phyloP scores from a whole-genome alignment of 495 filamentous ascomycete genomes.

The Aspergillus affinis region DNA sequence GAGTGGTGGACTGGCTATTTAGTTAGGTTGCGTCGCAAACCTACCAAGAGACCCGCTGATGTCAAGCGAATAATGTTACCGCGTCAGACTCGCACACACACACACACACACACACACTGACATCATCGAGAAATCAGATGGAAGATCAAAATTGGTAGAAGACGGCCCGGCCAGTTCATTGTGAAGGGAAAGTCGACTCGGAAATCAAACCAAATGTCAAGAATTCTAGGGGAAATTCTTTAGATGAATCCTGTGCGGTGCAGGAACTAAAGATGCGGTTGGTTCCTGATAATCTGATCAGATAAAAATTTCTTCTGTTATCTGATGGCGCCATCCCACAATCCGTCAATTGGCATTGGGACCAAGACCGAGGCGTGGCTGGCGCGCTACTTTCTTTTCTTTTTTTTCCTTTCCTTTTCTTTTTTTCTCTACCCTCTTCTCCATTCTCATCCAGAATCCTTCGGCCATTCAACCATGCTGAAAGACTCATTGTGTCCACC shows the following conservation, averaged over 20 bases:
- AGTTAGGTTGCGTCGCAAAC: neutral
- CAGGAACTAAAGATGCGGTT: slow-evolving; percentile 6
- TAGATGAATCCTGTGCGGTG: no score
- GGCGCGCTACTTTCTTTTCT: slow-evolving; percentile 1
- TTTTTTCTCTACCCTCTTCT: neutral
- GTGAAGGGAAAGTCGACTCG: no score
- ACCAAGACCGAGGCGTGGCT: slow-evolving; percentile 3
- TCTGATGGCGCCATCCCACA: slow-evolving; percentile 28
- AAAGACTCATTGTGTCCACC: neutral
- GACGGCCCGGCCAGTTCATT: no score
- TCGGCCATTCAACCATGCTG: neutral
- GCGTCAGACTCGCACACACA: neutral
- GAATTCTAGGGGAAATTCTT: no score
- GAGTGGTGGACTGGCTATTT: neutral
- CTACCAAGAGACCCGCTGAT: slow-evolving; percentile 10
- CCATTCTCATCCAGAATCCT: neutral
- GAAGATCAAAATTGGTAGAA: no score
- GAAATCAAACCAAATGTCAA: no score
- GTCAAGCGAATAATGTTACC: neutral
- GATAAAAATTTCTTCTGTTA: slow-evolving; percentile 30
- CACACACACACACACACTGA: neutral
- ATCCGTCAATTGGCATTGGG: neutral
- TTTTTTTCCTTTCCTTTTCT: neutral
- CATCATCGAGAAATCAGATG: neutral
- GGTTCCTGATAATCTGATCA: slow-evolving; percentile 27